Conservation (phyloP, 176 grass and related monocot genomes). For the Oryza meyeriana region DNA sequence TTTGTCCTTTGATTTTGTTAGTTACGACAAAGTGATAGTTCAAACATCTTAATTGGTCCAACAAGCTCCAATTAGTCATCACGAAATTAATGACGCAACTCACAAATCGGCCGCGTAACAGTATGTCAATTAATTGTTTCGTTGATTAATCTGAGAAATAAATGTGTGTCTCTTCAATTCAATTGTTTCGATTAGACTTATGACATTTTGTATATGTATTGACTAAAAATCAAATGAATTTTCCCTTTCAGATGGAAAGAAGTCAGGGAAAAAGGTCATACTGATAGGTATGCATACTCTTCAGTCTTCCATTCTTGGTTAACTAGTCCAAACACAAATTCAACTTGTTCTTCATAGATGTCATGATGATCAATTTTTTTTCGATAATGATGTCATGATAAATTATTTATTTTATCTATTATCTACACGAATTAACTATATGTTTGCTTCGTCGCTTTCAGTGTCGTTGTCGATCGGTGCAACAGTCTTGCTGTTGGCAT, state of each 20-base stretch:
- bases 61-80: background rate
- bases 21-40: background rate
- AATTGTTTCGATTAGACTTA: background rate
- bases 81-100: slow-evolving; percentile 12
- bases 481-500: background rate
- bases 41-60: background rate
- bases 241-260: slow-evolving; percentile 33
- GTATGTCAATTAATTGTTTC: background rate
- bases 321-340: background rate
- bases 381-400: background rate
- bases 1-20: background rate
- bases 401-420: background rate
- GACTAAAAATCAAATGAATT: background rate
- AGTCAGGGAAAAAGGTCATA: slow-evolving; percentile 18
- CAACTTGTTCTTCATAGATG: background rate
- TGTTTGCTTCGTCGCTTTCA: slow-evolving; percentile 1
- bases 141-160: background rate
- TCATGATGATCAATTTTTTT: background rate
- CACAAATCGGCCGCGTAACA: background rate
- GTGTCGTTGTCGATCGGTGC: slow-evolving; percentile 16
- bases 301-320: background rate
- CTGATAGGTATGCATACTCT: slow-evolving; percentile 30
- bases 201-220: background rate
- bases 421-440: too few relatives aligned
- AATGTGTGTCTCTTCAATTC: background rate